Evolutionary conservation across 495 filamentous ascomycete genomes (phyloP), one percentile per base, ranked within the genome.

Genomic region (Sphaerosporella brunnea): DNA sequence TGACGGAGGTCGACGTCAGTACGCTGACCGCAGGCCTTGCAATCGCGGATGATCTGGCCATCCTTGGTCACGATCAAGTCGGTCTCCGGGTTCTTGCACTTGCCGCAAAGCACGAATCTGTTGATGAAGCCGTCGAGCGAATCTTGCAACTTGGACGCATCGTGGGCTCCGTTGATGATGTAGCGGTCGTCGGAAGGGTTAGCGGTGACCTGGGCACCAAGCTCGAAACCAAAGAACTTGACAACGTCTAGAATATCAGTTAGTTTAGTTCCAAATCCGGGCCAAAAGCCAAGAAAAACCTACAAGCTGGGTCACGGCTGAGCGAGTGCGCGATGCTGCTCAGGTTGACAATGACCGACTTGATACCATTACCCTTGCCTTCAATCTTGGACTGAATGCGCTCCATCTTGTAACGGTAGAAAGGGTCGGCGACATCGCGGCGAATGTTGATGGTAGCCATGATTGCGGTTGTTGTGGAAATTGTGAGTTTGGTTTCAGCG

Each of bases 391-490:
- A 93, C 73, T 87, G 83, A 62, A 97, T 72, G 53, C 74, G 77
- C 69, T 97, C 90, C 90, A 97, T 97, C 75, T 97, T 97, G 77
- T 97, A 97, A 67, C 90, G 90, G 68, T 97, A 97, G 80, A 95
- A 97, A 65, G 83, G 82, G 70, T 97, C 90, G 69, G 77, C 79
- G 69, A 94, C 78, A 83, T 96, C 92, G 67, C 90, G 84, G 65
- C 87, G 88, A 73, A 97, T 87, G 68, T 97, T 97, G 74, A 97
- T 72, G 67, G 79, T 82, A 66, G 78, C 78, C 82, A 88, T 88
- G 66, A 52, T 77, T 70, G 72, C 73, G 69, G 66, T 69, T 57
- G 50, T 43, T 59, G 51, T 35, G 13, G 11, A 35, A 44, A 11
- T 5, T 4, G 13, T 20, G 21, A 15, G 48, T 53, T 54, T 47